Percentiles rank a stretch among this genome's conserved stretches.
These are phyloP conservation scores for Phytopythium aichiense DNA, from an alignment of 352 stramenopile genomes.

Conservation along the genomic window DNA sequence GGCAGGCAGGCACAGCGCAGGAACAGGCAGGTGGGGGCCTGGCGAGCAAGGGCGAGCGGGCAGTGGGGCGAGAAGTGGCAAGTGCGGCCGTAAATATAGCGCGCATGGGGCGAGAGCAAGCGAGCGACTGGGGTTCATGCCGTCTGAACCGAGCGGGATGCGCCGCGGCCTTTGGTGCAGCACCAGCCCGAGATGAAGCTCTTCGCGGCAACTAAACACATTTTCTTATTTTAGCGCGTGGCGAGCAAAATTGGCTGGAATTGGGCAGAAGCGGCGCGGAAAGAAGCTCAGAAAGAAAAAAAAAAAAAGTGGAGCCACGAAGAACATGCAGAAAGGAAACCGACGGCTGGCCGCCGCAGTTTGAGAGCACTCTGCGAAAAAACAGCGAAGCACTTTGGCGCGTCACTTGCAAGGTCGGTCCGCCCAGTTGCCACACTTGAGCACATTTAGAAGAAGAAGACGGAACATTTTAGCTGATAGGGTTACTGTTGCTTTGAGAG, in stretches of 20 bases:
- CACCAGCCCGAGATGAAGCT: background rate
- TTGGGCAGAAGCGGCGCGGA: background rate
- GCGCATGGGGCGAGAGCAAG: background rate
- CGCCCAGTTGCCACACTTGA: no score
- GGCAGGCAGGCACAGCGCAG: background rate
- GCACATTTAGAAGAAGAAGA: no score
- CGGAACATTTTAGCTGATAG: no score
- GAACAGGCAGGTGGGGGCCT: background rate
- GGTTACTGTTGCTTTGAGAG: no score
- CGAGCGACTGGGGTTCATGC: slow-evolving; percentile 8
- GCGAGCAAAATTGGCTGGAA: no score
- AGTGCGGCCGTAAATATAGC: slow-evolving; percentile 5
- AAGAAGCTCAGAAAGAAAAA: background rate
- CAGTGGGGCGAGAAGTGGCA: slow-evolving; percentile 3
- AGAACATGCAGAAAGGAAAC: no score
- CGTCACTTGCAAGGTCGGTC: no score
- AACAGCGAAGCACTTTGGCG: no score
- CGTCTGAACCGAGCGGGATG: slow-evolving; percentile 8
- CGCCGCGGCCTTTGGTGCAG: slow-evolving; percentile 4
- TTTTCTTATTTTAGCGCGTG: no score
- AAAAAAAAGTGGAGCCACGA: background rate
- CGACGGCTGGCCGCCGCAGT: no score
- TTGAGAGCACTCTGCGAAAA: no score
- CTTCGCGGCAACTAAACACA: background rate
- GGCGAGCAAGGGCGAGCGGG: background rate